Conservation (phyloP, 176 grass and related monocot genomes). For the Tuctoria greenei region DNA sequence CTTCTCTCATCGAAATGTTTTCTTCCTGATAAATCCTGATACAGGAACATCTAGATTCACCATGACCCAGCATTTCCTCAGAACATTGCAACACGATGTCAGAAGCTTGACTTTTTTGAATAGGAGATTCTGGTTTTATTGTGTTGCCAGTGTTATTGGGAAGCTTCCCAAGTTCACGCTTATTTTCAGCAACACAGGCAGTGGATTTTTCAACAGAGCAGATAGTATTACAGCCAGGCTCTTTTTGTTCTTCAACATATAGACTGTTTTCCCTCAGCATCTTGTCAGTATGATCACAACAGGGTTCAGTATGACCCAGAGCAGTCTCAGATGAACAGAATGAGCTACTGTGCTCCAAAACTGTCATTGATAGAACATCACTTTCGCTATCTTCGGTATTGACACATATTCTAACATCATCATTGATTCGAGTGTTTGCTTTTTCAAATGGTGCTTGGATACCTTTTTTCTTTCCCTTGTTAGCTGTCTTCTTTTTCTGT, state of each 20-base stretch:
- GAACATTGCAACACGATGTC: slow-evolving; percentile 17
- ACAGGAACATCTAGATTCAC: slow-evolving; percentile 36
- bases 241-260: slow-evolving; percentile 25
- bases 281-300: slow-evolving; percentile 24
- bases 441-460: slow-evolving; percentile 33
- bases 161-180: slow-evolving; percentile 29
- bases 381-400: slow-evolving; percentile 38
- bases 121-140: slow-evolving; percentile 31
- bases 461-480: slow-evolving; percentile 54
- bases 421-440: slow-evolving; percentile 30
- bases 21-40: slow-evolving; percentile 41
- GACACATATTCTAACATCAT: slow-evolving; percentile 20
- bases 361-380: neutral
- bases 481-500: slow-evolving; percentile 51
- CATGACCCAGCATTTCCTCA: slow-evolving; percentile 11
- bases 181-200: slow-evolving; percentile 23
- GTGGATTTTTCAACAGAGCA: slow-evolving; percentile 9
- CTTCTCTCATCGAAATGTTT: slow-evolving; percentile 18
- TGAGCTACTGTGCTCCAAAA: slow-evolving; percentile 28
- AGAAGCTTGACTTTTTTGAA: slow-evolving; percentile 31
- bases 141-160: slow-evolving; percentile 29
- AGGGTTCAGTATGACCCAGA: slow-evolving; percentile 17
- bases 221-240: slow-evolving; percentile 16
- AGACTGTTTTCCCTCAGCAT: slow-evolving; percentile 3
- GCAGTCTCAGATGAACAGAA: slow-evolving; percentile 23